Evolutionary conservation across 768 basidiomycete species (phyloP), one percentile per base, ranked within the genome.

Genomic region (Cystoderma amianthinum): DNA sequence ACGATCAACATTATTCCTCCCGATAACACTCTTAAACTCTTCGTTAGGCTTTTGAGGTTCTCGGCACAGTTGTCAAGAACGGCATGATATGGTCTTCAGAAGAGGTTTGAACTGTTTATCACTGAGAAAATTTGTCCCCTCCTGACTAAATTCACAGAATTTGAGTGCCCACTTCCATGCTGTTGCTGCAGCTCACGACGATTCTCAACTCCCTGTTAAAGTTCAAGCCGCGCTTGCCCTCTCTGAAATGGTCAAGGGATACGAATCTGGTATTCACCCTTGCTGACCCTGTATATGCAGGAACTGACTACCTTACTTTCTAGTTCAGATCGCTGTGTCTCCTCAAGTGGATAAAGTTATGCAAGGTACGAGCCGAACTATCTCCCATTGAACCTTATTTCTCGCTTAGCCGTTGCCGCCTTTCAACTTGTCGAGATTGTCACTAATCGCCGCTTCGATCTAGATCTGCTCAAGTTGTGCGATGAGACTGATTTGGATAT

Each of bases 401-500:
- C 24, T 41, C 39, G 39, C 24, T 41, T 41, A 41, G 11, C 22
- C n/a, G n/a, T n/a, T n/a, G n/a, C n/a, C n/a, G n/a, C n/a, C n/a
- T n/a, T n/a, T n/a, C n/a, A n/a, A n/a, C n/a, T n/a, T n/a, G n/a
- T n/a, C n/a, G n/a, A n/a, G 7, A 28, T n/a, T 28, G n/a, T 28
- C 25, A 7, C 25, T 28, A 28, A 28, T 28, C 25, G 22, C 41
- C 32, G 17, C 3, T 36, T 17, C 21, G 11, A 25, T 50, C 16
- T 22, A 46, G 88, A 86, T 56, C 67, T 93, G n/a, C 73, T 93
- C 51, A 89, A 88, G 58, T 71, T 95, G 33, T 80, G 86, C n/a
- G 86, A 92, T 56, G 87, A 93, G 61, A 90, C 88, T 34, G 91
- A 94, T 57, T 65, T 95, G 33, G 90, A 94, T 56, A 73, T 88